Evolutionary conservation across 441 rosid species (phyloP).

Genomic region (Populus hybrid): DNA sequence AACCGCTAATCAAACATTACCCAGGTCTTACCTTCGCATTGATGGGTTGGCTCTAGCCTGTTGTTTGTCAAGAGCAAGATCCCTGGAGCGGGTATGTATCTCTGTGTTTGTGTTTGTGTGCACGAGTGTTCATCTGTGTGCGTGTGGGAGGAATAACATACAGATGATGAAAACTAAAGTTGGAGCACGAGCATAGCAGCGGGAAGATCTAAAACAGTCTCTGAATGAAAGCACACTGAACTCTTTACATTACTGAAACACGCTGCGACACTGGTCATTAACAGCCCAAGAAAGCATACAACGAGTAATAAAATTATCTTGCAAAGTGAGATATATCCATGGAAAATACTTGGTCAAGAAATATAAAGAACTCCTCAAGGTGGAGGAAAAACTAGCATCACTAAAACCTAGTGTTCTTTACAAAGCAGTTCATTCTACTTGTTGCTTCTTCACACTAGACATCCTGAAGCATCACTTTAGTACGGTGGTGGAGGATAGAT

Average conservation of each 20-base stretch:
- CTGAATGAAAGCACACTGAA: not conserved
- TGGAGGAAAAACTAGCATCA: not conserved
- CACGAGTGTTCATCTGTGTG: not conserved
- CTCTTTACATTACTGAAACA: not conserved
- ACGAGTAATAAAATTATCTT: not conserved
- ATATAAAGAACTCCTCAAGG: too few relatives aligned
- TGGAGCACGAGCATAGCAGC: not conserved
- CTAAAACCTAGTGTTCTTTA: not conserved
- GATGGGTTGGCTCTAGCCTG: too few relatives aligned
- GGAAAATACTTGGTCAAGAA: not conserved
- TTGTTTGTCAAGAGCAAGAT: too few relatives aligned
- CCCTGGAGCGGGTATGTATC: too few relatives aligned
- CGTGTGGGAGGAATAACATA: not conserved
- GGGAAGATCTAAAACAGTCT: not conserved
- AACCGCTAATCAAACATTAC: too few relatives aligned
- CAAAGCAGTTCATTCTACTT: not conserved
- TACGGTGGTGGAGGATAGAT: slow-evolving; percentile 64
- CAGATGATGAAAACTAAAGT: not conserved
- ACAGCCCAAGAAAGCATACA: not conserved
- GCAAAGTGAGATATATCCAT: not conserved
- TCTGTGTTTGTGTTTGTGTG: not conserved
- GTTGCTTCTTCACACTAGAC: slow-evolving; percentile 2
- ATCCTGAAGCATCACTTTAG: slow-evolving; percentile 24
- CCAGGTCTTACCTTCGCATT: too few relatives aligned
- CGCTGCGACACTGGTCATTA: not conserved